phyloP scores from a whole-genome alignment of 2,329 filamentous ascomycete species.

The Pseudogymnoascus sp. region DNA sequence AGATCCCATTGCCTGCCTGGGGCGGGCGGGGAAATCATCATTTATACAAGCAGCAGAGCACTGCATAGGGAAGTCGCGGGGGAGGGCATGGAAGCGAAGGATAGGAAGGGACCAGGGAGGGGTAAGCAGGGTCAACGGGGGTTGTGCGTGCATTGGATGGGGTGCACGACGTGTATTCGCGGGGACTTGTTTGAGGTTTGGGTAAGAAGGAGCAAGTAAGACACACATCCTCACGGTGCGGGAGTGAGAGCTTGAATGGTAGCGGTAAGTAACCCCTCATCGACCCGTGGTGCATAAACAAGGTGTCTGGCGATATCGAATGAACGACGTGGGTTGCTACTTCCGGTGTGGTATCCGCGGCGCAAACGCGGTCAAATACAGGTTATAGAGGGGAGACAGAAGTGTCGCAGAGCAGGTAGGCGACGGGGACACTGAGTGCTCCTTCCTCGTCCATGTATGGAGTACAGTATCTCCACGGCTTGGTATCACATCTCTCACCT shows the following conservation, averaged over 20 bases:
- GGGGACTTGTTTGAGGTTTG: not conserved
- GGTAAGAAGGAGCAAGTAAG: not conserved
- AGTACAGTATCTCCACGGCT: not conserved
- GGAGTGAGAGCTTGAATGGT: not conserved
- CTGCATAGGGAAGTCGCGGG: not conserved
- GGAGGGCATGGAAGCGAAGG: not conserved
- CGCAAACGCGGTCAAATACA: slow-evolving; percentile 5
- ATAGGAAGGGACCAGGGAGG: not conserved
- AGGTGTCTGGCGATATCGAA: not conserved
- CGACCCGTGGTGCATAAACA: not conserved
- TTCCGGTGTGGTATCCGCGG: not conserved
- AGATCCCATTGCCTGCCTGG: not conserved
- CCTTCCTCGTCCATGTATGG: not conserved
- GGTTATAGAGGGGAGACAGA: not conserved
- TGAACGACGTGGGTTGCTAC: not conserved
- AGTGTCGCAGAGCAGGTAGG: not conserved
- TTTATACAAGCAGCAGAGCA: not conserved
- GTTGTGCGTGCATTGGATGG: not conserved
- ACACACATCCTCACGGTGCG: not conserved
- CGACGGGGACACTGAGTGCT: not conserved
- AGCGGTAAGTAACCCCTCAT: not conserved
- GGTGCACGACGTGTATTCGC: not conserved
- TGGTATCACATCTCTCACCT: not conserved
- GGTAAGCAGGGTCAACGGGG: not conserved
- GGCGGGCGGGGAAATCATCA: not conserved